These are phyloP conservation scores for Myriosclerotinia scirpicola DNA, from an alignment of 2,329 filamentous ascomycete species.

Conservation along the genomic window DNA sequence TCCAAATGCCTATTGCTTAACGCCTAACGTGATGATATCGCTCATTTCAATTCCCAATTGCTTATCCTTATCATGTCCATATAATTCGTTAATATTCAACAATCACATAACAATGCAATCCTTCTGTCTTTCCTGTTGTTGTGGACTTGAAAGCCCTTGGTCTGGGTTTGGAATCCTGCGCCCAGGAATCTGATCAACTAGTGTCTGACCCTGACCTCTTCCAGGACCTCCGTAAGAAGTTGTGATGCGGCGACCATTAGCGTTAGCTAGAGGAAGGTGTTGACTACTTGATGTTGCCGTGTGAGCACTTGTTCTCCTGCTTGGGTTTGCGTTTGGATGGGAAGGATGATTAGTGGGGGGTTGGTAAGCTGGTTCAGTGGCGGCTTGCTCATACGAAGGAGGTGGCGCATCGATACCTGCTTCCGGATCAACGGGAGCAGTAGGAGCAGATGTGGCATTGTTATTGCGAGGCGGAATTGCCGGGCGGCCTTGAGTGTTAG, in stretches of 20 bases:
- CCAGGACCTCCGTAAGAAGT: conserved; percentile 16
- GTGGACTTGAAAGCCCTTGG: conserved; percentile 19
- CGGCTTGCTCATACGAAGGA: conserved; percentile 65
- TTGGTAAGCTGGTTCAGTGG: conserved; percentile 55
- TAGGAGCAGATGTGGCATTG: conserved; percentile 15
- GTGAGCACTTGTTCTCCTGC: conserved; percentile 32
- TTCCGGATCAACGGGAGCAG: conserved; percentile 36
- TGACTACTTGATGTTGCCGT: conserved; percentile 19
- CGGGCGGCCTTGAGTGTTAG: conserved; percentile 19
- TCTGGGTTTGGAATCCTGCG: conserved; percentile 32
- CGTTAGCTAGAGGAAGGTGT: conserved; percentile 8
- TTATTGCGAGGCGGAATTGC: conserved; percentile 25
- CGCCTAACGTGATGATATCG: background rate
- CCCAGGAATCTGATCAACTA: conserved; percentile 31
- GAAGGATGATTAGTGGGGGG: conserved; percentile 49
- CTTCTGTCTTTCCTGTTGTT: conserved; percentile 28
- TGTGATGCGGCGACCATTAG: background rate
- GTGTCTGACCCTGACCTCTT: conserved; percentile 26
- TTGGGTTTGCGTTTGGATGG: conserved; percentile 37
- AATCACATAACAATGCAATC: conserved; percentile 37
- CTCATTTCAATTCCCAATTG: background rate
- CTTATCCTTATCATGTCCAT: conserved; percentile 1
- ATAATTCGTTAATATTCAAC: conserved; percentile 1
- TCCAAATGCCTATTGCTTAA: conserved; percentile 1
- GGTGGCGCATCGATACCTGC: conserved; percentile 56